Evolutionary conservation across 352 stramenopile genomes (phyloP), one percentile per base, ranked within the genome.

Genomic region (Poterioochromonas sp.): DNA sequence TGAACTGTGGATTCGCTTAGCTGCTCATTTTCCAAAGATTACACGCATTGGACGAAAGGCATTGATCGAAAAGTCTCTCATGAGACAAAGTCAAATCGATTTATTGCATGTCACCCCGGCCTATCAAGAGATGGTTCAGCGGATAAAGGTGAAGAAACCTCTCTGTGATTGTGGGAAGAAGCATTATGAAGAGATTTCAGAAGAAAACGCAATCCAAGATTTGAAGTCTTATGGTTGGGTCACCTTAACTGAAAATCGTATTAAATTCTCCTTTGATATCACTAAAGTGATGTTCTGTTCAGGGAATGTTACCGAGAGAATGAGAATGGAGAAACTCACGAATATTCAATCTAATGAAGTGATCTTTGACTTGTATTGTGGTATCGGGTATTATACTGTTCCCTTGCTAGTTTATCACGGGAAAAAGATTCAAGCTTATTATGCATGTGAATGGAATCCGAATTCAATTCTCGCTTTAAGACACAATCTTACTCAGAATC

Each of bases 321-420:
- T 89, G 26, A 88, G 91, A 22, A 93, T 96, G 85, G 91, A 80
- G 20, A 80, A 69, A 20, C 37, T 85, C 43, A 64, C 84, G 0
- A 92, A 87, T 74, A 81, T 76, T 11, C 85, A 82, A 34, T 8
- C 12, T 8, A 43, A 41, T 44, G 89, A 96, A 68, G 87, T 88
- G 0, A 88, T 96, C 43, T 90, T 96, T 32, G 91, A 96, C 79
- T 81, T 96, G 8, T 96, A 95, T 76, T 90, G 87, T 37, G 91
- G 91, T 49, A 96, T 96, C 64, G 91, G 91, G 0, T 96, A 96
- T 82, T 96, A 95, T 81, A 92, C 94, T 32, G 79, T 96, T 26
- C 91, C 91, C 0, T 94, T 94, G 80, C 85, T 95, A 2, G 88
- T 95, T 58, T 89, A 95, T 68, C 89, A 85, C 69, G 84, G 84